Base-by-base conservation (phyloP, 2,329 filamentous ascomycete genomes). In the Elsinoe fawcettii region DNA sequence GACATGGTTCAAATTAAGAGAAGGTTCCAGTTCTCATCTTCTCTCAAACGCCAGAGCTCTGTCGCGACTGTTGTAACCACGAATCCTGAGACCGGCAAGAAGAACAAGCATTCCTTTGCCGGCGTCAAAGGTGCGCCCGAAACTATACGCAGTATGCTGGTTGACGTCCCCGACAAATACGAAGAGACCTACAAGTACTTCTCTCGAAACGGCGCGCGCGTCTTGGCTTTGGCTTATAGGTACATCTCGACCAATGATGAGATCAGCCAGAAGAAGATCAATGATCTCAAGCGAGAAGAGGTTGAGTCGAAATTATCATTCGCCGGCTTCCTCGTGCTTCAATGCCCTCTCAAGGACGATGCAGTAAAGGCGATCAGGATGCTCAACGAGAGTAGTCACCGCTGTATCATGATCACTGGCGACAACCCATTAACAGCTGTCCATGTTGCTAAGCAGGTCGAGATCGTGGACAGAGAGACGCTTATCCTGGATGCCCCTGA, bases 101-200 rank as follows among this genome's bases (percentile, higher is more conserved):
- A 86, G 73, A 76, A 85, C 60, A 88, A 84, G 69, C 86, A 88
- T 61, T 96, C 93, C 0, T 96, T 99, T 69, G 92, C 90, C 56
- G 90, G 85, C 70, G 93, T 97, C 63, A 99, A 99, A 76, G 93
- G 93, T 69, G 93, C 93, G 6, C 93, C 93, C 1, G 93, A 99
- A 75, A 99, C 93, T 0, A 96, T 99, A 66, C 85, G 89, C 72
- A 91, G 88, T 69, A 96, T 96, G 88, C 80, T 99, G 60, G 80
- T 89, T 34, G 80, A 86, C 32, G 82, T 90, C 8, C 93, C 93
- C 6, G 79, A 83, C 1, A 84, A 95, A 69, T 99, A 99, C 67
- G 93, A 99, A 70, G 93, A 97, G 74, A 99, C 93, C 0, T 99
- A 85, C 81, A 99, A 97, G 73, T 90, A 96, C 75, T 99, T 97